Percentiles rank a stretch among this genome's conserved stretches.
phyloP scores from a whole-genome alignment of 306 rosid genomes.

The Corylus americana region DNA sequence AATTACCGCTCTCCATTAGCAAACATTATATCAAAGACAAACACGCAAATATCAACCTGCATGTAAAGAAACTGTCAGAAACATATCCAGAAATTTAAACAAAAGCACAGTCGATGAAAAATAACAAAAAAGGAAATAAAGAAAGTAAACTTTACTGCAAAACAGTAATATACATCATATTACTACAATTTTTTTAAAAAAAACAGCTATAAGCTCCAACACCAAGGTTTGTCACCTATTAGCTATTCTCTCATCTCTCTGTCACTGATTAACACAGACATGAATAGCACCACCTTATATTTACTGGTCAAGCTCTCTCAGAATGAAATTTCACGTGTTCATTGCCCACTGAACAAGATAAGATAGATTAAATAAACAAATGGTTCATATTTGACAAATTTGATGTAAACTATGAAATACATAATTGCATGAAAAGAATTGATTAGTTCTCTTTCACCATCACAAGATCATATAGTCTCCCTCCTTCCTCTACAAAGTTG shows the following conservation, averaged over 20 bases:
- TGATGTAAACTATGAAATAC: not conserved
- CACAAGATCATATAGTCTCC: not conserved
- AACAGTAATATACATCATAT: not conserved
- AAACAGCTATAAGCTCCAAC: not conserved
- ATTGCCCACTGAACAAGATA: not conserved
- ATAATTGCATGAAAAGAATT: not conserved
- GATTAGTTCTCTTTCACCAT: not conserved
- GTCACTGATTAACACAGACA: not conserved
- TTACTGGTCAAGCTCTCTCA: not conserved
- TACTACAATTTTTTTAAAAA: not conserved
- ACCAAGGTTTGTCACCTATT: not conserved
- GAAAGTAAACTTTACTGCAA: not conserved
- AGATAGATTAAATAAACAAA: not conserved
- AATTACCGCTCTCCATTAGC: conserved; percentile 80
- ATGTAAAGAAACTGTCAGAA: conserved; percentile 33
- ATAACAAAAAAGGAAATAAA: not conserved
- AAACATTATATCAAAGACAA: conserved; percentile 88
- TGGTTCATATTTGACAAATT: not conserved
- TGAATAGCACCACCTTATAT: not conserved
- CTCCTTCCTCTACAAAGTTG: not conserved
- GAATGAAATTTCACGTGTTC: not conserved
- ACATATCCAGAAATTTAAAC: conserved; percentile 25
- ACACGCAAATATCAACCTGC: conserved; percentile 88
- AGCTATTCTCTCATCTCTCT: not conserved
- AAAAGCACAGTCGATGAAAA: conserved; percentile 2